phyloP scores from a whole-genome alignment of 345 rosid species.

The Hibiscus trionum region DNA sequence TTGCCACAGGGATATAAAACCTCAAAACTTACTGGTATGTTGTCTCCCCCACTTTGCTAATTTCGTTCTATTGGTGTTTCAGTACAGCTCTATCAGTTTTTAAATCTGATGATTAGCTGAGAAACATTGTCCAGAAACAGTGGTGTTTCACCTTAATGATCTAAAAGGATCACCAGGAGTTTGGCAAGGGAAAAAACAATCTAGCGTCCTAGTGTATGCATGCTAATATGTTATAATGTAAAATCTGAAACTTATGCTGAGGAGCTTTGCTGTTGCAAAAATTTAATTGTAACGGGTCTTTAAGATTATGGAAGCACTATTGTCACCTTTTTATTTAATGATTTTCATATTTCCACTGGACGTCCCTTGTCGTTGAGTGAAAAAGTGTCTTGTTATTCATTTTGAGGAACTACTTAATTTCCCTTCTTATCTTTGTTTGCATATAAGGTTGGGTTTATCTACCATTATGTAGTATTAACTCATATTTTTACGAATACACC shows the following conservation, averaged over 20 bases:
- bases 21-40: constrained; percentile 88
- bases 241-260: background rate
- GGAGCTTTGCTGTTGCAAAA: background rate
- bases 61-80: background rate
- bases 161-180: background rate
- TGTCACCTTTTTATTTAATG: background rate
- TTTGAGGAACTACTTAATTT: background rate
- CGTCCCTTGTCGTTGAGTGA: background rate
- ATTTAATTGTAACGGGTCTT: background rate
- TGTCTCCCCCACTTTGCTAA: background rate
- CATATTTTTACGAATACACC: background rate
- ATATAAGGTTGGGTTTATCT: background rate
- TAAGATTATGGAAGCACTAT: background rate
- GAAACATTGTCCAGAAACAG: background rate
- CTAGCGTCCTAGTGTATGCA: background rate
- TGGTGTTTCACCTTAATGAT: constrained; percentile 12
- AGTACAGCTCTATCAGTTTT: background rate
- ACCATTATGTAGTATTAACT: background rate
- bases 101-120: background rate
- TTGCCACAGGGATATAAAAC: constrained; percentile 97
- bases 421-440: background rate
- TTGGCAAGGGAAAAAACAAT: background rate
- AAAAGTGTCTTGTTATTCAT: background rate
- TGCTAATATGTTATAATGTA: background rate
- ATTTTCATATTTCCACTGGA: background rate